These are phyloP conservation scores for Gloeophyllum trabeum DNA, from an alignment of 768 basidiomycete species.

Conservation along the genomic window DNA sequence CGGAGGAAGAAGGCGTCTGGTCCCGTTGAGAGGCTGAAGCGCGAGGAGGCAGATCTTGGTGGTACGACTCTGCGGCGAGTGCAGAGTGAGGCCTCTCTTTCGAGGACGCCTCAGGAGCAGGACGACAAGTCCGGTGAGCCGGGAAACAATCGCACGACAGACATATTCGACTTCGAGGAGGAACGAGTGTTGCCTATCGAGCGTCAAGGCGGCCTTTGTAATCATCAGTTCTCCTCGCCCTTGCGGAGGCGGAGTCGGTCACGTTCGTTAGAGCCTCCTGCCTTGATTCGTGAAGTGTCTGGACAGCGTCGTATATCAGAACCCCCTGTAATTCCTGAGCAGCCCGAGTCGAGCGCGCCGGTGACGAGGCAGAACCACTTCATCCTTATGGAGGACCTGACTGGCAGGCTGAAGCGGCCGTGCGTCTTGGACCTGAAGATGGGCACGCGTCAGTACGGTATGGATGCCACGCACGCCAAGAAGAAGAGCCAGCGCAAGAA, in stretches of 20 bases:
- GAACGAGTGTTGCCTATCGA: slow-evolving; percentile 1
- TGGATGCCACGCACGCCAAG: slow-evolving; percentile 85
- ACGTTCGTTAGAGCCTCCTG: slow-evolving; percentile 22
- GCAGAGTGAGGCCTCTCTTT: slow-evolving; percentile 42
- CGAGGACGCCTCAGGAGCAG: slow-evolving; percentile 21
- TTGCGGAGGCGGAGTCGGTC: slow-evolving; percentile 29
- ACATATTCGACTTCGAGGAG: slow-evolving; percentile 19
- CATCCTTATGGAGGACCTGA: slow-evolving; percentile 98
- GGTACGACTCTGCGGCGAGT: slow-evolving; percentile 43
- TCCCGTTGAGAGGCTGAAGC: slow-evolving; percentile 26
- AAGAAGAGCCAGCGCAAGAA: slow-evolving; percentile 99
- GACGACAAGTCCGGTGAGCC: slow-evolving; percentile 23
- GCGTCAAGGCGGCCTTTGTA: background rate
- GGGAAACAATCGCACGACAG: slow-evolving; percentile 18
- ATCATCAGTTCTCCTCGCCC: slow-evolving; percentile 1
- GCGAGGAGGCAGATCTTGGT: slow-evolving; percentile 25
- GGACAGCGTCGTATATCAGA: slow-evolving; percentile 15
- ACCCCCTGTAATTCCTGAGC: slow-evolving; percentile 18
- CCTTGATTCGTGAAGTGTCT: slow-evolving; percentile 17
- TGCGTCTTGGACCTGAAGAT: slow-evolving; percentile 98
- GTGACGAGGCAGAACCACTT: slow-evolving; percentile 91
- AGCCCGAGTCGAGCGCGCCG: slow-evolving; percentile 29
- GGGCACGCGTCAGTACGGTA: slow-evolving; percentile 99
- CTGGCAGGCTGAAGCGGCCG: slow-evolving; percentile 80
- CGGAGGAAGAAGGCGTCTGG: slow-evolving; percentile 28